Conservation (phyloP, 768 basidiomycete genomes). For the Hirschioporus abietinus region DNA sequence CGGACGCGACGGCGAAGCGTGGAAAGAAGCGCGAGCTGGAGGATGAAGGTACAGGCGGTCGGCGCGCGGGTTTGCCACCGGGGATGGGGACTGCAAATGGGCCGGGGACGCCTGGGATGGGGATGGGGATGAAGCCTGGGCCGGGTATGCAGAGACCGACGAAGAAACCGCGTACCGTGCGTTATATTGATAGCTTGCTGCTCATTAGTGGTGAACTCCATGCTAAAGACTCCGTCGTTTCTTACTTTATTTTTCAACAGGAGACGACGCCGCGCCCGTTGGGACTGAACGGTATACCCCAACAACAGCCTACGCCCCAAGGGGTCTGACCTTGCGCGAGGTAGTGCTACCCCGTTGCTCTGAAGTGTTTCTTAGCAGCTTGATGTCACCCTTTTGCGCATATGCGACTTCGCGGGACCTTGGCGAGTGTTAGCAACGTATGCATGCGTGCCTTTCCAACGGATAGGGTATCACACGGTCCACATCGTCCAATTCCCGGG, state of each 20-base stretch:
- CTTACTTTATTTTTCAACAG: conserved; percentile 5
- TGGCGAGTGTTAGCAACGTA: no score
- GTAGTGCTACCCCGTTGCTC: no score
- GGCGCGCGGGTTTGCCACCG: conserved; percentile 25
- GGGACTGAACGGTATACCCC: conserved; percentile 17
- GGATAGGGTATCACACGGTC: no score
- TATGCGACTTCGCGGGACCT: no score
- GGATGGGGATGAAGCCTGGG: conserved; percentile 31
- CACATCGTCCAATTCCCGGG: no score
- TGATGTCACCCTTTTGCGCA: no score
- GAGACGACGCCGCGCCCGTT: conserved; percentile 9
- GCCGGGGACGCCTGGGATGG: conserved; percentile 50
- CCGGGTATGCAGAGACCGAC: conserved; percentile 47
- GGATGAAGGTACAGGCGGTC: conserved; percentile 17
- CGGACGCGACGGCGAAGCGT: conserved; percentile 7
- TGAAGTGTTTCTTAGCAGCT: no score
- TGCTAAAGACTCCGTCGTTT: not conserved
- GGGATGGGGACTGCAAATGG: conserved; percentile 27
- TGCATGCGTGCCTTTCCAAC: no score
- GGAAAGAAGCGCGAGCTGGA: conserved; percentile 27
- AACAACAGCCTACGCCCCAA: conserved; percentile 68
- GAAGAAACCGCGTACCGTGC: conserved; percentile 73
- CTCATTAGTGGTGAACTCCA: not conserved
- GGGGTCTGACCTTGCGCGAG: conserved; percentile 38
- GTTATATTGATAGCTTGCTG: conserved; percentile 19